phyloP scores from a whole-genome alignment of 2,329 filamentous ascomycete genomes.

The Amphichorda felina region DNA sequence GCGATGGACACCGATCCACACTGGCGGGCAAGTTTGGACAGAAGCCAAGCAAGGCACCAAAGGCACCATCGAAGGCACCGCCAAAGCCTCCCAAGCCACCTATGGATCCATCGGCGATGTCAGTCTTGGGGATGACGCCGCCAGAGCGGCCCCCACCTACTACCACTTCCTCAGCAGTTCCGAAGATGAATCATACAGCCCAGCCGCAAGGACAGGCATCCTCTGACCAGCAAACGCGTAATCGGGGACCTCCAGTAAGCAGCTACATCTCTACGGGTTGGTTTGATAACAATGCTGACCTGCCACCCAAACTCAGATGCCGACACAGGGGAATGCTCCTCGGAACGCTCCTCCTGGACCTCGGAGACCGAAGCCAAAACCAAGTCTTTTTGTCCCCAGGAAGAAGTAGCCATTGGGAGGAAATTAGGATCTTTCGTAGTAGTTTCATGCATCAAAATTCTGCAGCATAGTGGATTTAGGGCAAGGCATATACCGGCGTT shows the following conservation, averaged over 20 bases:
- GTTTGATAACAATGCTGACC: no score
- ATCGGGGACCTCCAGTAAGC: background rate
- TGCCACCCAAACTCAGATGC: no score
- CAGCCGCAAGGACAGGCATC: conserved; percentile 11
- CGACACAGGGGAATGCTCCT: no score
- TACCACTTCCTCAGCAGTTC: conserved; percentile 5
- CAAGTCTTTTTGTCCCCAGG: conserved; percentile 10
- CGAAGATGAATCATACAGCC: conserved; percentile 6
- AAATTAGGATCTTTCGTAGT: no score
- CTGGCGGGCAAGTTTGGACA: conserved; percentile 23
- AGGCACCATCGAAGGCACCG: conserved; percentile 9
- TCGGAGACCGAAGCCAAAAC: conserved; percentile 3
- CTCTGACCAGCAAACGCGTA: conserved; percentile 2
- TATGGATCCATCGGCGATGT: conserved; percentile 40
- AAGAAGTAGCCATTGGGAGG: conserved; percentile 7
- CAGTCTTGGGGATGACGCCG: conserved; percentile 34
- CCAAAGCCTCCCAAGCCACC: conserved; percentile 14
- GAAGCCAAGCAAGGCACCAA: conserved; percentile 13
- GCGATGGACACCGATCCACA: conserved; percentile 16
- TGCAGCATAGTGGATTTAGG: no score
- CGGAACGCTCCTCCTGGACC: background rate
- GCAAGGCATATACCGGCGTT: no score
- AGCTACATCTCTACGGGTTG: no score
- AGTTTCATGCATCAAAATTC: no score
- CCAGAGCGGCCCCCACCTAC: conserved; percentile 27